phyloP scores from a whole-genome alignment of 495 filamentous ascomycete species.

The Penicillium pancosmium region DNA sequence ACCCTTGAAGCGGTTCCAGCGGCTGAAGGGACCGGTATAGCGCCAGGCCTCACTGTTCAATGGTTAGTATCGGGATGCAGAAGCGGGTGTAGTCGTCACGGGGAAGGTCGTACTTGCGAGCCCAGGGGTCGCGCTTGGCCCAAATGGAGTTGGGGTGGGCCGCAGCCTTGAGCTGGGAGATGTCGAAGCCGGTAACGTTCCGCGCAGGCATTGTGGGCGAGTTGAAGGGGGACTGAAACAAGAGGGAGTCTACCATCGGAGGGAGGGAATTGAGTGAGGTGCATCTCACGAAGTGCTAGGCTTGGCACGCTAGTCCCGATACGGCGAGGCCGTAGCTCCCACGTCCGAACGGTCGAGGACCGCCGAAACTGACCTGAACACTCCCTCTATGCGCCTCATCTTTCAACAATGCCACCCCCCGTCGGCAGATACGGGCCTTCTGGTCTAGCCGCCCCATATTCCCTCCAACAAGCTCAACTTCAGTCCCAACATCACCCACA shows the following conservation, averaged over 20 bases:
- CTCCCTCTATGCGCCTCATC: constrained; percentile 19
- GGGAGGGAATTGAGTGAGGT: constrained; percentile 25
- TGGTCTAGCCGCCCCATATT: constrained; percentile 54
- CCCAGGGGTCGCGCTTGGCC: constrained; percentile 83
- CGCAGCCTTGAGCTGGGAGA: constrained; percentile 69
- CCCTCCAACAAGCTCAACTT: constrained; percentile 53
- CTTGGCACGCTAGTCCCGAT: constrained; percentile 38
- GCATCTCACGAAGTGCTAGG: constrained; percentile 12
- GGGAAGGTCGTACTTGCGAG: constrained; percentile 59
- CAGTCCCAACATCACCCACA: constrained; percentile 58
- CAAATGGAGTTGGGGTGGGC: constrained; percentile 58
- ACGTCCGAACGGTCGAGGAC: constrained; percentile 29
- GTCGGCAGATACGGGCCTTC: constrained; percentile 57
- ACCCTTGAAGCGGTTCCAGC: constrained; percentile 83
- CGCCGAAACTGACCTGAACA: constrained; percentile 22
- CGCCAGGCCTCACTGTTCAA: constrained; percentile 84
- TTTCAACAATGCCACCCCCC: constrained; percentile 37
- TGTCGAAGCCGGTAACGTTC: constrained; percentile 86
- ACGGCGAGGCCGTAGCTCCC: constrained; percentile 25
- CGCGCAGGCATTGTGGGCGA: constrained; percentile 49
- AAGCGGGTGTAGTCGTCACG: neutral
- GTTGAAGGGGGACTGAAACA: constrained; percentile 7
- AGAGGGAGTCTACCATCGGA: constrained; percentile 7
- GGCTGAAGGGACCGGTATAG: constrained; percentile 85
- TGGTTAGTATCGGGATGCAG: constrained; percentile 20